These are phyloP conservation scores for Hypoxylon crocopeplum DNA, from an alignment of 495 filamentous ascomycete species.

Conservation along the genomic window DNA sequence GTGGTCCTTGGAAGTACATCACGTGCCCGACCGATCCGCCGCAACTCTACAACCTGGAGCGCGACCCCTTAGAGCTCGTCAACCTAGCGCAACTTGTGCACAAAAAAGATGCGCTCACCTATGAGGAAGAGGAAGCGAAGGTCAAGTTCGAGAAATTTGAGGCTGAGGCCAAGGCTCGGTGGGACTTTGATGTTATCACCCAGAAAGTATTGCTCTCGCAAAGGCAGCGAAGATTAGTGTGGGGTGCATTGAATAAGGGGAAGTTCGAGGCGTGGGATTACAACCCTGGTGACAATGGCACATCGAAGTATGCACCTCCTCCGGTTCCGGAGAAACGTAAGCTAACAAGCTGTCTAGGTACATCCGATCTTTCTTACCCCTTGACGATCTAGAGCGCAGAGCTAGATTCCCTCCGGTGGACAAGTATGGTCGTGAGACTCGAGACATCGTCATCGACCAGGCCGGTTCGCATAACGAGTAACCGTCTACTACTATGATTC, in stretches of 20 bases:
- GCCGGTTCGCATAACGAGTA: slow-evolving; percentile 57
- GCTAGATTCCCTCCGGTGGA: slow-evolving; percentile 72
- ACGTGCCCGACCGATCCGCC: slow-evolving; percentile 80
- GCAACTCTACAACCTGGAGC: slow-evolving; percentile 76
- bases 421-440: slow-evolving; percentile 56
- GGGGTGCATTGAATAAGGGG: slow-evolving; percentile 75
- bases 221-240: slow-evolving; percentile 73
- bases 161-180: slow-evolving; percentile 68
- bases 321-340: background rate
- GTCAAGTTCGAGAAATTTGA: slow-evolving; percentile 65
- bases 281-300: slow-evolving; percentile 73
- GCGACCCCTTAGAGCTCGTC: slow-evolving; percentile 74
- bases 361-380: slow-evolving; percentile 70
- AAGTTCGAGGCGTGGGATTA: slow-evolving; percentile 78
- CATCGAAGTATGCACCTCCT: slow-evolving; percentile 64
- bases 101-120: slow-evolving; percentile 43
- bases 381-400: slow-evolving; percentile 71
- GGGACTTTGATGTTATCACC: slow-evolving; percentile 77
- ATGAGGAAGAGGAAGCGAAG: slow-evolving; percentile 51
- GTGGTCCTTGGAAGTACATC: slow-evolving; percentile 82
- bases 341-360: slow-evolving; percentile 51
- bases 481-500: background rate
- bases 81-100: slow-evolving; percentile 65
- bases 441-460: slow-evolving; percentile 48
- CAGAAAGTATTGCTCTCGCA: slow-evolving; percentile 73